Conservation (phyloP, 1,284 basidiomycete species). For the Ceratobasidium sp. region DNA sequence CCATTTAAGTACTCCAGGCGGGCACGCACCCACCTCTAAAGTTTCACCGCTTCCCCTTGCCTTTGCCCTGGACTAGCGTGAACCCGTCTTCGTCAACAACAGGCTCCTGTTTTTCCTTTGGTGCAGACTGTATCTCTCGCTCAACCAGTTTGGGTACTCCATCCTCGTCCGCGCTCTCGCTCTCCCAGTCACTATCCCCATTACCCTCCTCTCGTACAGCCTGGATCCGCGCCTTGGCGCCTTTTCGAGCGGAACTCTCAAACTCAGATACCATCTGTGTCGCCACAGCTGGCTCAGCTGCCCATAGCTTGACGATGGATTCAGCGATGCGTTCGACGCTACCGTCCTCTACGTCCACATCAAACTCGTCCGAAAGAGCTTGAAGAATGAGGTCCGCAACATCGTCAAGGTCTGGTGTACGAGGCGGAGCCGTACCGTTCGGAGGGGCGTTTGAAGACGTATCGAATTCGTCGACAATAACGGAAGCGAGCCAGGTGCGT, state of each 20-base stretch:
- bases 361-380: slow-evolving; percentile 88
- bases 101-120: slow-evolving; percentile 64
- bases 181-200: slow-evolving; percentile 62
- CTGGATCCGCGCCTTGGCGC: slow-evolving; percentile 71
- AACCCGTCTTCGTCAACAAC: slow-evolving; percentile 92
- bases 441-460: slow-evolving; percentile 53
- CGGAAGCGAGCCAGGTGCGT: slow-evolving; percentile 83
- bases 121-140: slow-evolving; percentile 53
- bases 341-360: slow-evolving; percentile 83
- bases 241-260: slow-evolving; percentile 72
- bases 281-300: slow-evolving; percentile 62
- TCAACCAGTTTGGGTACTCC: slow-evolving; percentile 70
- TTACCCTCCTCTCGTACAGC: slow-evolving; percentile 62
- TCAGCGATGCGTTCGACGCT: slow-evolving; percentile 77
- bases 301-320: slow-evolving; percentile 80
- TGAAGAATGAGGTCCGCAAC: slow-evolving; percentile 83
- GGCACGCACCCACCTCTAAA: background rate
- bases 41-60: slow-evolving; percentile 58
- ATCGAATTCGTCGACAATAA: slow-evolving; percentile 89
- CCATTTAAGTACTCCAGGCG: background rate
- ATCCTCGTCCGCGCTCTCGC: slow-evolving; percentile 62
- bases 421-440: slow-evolving; percentile 53
- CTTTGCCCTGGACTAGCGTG: slow-evolving; percentile 79
- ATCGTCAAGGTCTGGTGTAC: slow-evolving; percentile 77
- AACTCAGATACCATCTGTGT: slow-evolving; percentile 67